These are phyloP conservation scores for Plasmodium adleri DNA, from an alignment of 169 alveolate genomes.

Conservation along the genomic window DNA sequence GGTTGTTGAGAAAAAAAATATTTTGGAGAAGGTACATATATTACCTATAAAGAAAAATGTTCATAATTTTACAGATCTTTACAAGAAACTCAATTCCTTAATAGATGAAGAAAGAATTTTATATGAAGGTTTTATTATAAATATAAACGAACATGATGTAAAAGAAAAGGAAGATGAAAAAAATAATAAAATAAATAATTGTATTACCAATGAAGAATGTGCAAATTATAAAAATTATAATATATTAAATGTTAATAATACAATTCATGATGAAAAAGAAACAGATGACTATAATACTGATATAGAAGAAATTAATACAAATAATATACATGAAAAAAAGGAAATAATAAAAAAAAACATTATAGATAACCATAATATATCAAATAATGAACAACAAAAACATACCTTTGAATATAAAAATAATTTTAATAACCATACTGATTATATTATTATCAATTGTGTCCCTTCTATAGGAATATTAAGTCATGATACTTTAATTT, in stretches of 20 bases:
- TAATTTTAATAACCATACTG: background rate
- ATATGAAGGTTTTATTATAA: constrained; percentile 60
- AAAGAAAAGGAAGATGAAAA: background rate
- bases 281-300: background rate
- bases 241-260: background rate
- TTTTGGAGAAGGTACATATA: constrained; percentile 58
- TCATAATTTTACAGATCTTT: constrained; percentile 10
- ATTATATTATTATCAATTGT: constrained; percentile 45
- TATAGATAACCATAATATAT: background rate
- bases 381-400: background rate
- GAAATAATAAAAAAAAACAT: background rate
- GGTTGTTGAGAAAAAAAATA: constrained; percentile 17
- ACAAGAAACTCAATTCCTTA: constrained; percentile 25
- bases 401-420: background rate
- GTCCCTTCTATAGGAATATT: constrained; percentile 46
- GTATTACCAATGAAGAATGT: background rate
- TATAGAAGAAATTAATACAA: background rate
- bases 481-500: constrained; percentile 53
- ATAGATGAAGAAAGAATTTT: constrained; percentile 28
- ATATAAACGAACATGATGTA: background rate
- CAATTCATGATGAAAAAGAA: background rate
- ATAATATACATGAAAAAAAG: background rate
- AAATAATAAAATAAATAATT: background rate
- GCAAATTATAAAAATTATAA: background rate
- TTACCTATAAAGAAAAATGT: constrained; percentile 34